Evolutionary conservation across 1,284 basidiomycete genomes (phyloP), one percentile per base, ranked within the genome.

Genomic region (Ceratobasidium sp.): DNA sequence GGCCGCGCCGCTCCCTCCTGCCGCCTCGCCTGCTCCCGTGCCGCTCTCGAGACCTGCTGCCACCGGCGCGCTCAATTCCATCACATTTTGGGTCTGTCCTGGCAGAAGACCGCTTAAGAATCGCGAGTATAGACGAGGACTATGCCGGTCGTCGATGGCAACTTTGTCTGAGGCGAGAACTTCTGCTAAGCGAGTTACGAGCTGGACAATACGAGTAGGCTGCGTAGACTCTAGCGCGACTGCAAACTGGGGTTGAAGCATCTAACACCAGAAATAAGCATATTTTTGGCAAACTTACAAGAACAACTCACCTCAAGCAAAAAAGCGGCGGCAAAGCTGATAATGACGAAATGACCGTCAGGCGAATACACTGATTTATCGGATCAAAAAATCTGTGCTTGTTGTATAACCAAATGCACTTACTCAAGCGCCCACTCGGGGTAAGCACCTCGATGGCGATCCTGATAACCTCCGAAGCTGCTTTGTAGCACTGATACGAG

Each of bases 321-420:
- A 84, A 94, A 94, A 0, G 92, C 94, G 56, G 92, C 93, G 0
- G 94, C 94, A 81, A 96, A 96, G 0, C 93, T 89, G 1, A 92
- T 89, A 81, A 94, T 94, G 53, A 96, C 88, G 80, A 96, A 95
- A 82, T 95, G 91, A 88, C 92, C 92, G 82, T 96, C 94, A 0
- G 94, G 92, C 0, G 94, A 89, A 80, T 90, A 95, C 61, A 63
- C 71, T 63, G 49, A n/a, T 71, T 17, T 2, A 49, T 20, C 39
- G 39, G 3, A 61, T 39, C 37, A 60, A 60, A 11, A 0, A 26
- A 13, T 26, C 6, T n/a, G n/a, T 4, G n/a, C 37, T 3, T 11
- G 37, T 63, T 42, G 56, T 20, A 8, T 15, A 28, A 23, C 23
- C 20, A 11, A 13, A 42, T n/a, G 2, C 11, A 74, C 69, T 28